Base-by-base conservation (phyloP, 768 basidiomycete genomes). In the Boletus patriciae region DNA sequence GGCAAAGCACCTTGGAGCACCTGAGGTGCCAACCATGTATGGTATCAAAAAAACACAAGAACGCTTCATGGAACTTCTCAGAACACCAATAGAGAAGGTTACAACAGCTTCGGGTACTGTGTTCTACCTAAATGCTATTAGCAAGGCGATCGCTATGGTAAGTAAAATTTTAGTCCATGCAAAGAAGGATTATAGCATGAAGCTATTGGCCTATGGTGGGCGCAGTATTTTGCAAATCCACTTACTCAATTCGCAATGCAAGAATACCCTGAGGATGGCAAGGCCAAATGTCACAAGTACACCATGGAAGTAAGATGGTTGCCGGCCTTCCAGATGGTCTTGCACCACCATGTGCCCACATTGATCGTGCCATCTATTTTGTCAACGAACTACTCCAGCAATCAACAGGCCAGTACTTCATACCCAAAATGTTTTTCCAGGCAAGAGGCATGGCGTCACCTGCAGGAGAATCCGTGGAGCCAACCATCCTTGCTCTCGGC, bases 231-330 rank as follows among this genome's bases (percentile, higher is more conserved):
- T 29, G 53, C 67, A 1, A 69, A 74, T 51, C 66, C 66, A 0
- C 44, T 66, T 3, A 66, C 58, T 1, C 57, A 46, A 1, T 57
- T 58, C 13, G 23, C 58, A 3, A 70, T 74, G 60, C 61, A 60
- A 45, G 62, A 66, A 21, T 74, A 73, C 43, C 68, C 72, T 2
- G 62, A 70, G 46, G 68, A 71, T 29, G 54, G 58, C 52, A 55
- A 8, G 52, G 49, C 15, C 2, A 15, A 13, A 65, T 73, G 53
- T 65, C 55, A 0, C 61, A 74, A 46, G 62, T 69, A 0, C 67
- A 65, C 48, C 63, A 74, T 41, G 63, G 64, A 3, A 50, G 27
- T 0, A 74, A 75, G 29, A 72, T 72, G 71, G 55, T 73, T 2
- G 29, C 55, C 0, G 69, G 69, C 29, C 64, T 69, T 18, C 70